Evolutionary conservation across 1,284 basidiomycete genomes (phyloP).

Genomic region (Leccinum pachyderme): DNA sequence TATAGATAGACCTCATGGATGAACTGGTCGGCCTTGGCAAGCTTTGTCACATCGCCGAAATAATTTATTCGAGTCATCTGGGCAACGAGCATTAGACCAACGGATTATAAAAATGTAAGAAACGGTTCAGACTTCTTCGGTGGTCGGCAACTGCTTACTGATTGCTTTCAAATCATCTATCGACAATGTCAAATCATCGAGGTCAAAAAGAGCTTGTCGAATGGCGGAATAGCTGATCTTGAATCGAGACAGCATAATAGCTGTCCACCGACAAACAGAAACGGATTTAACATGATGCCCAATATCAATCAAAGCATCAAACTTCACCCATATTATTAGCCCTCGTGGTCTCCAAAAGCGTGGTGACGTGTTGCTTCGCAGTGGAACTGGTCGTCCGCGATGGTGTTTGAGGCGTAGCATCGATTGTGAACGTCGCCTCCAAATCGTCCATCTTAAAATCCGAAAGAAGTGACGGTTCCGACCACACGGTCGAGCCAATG

Average conservation of each 20-base stretch:
- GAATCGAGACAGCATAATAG: constrained; percentile 79
- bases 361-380: constrained; percentile 64
- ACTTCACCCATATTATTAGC: constrained; percentile 78
- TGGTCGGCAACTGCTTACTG: constrained; percentile 69
- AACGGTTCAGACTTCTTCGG: constrained; percentile 61
- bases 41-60: constrained; percentile 65
- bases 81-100: background rate
- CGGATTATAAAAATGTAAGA: background rate
- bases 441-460: constrained; percentile 68
- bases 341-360: constrained; percentile 76
- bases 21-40: constrained; percentile 85
- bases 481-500: constrained; percentile 66
- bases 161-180: constrained; percentile 75
- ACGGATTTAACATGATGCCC: constrained; percentile 10
- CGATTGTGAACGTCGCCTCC: constrained; percentile 71
- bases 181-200: constrained; percentile 66
- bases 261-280: constrained; percentile 35
- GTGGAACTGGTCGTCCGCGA: constrained; percentile 43
- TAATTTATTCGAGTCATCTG: constrained; percentile 64
- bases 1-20: constrained; percentile 60
- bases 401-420: constrained; percentile 42
- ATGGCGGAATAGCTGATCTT: constrained; percentile 66
- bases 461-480: constrained; percentile 45
- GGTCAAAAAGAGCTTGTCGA: constrained; percentile 60
- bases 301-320: background rate